Percentiles rank a stretch among this genome's conserved stretches.
Conservation (phyloP, 768 basidiomycete species). For the Leccinum disarticulatum region DNA sequence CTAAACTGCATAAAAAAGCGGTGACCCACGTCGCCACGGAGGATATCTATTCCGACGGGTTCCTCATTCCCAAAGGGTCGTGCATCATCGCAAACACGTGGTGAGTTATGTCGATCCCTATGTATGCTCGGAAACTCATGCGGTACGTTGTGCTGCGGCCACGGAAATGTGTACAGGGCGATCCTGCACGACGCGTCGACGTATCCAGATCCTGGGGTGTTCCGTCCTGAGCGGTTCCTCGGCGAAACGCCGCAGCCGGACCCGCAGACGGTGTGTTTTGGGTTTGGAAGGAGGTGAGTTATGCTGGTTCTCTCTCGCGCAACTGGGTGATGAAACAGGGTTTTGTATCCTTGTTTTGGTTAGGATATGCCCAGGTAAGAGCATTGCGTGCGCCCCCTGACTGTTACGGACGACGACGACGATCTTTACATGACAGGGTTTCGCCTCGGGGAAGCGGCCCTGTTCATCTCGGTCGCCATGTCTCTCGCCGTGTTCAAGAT, state of each 20-base stretch:
- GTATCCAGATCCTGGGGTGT: conserved; percentile 34
- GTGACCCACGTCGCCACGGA: conserved; percentile 19
- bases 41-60: conserved; percentile 18
- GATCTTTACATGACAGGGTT: conserved; percentile 18
- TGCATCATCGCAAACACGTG: conserved; percentile 23
- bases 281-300: conserved; percentile 31
- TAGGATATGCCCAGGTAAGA: conserved; percentile 25
- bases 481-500: conserved; percentile 50
- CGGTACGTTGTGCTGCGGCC: neutral
- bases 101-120: conserved; percentile 13
- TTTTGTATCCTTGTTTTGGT: neutral
- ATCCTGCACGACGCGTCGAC: conserved; percentile 49
- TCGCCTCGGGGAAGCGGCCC: conserved; percentile 28
- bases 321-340: neutral
- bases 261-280: conserved; percentile 21
- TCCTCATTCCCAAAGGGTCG: conserved; percentile 27
- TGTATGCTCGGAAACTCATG: neutral
- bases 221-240: conserved; percentile 37
- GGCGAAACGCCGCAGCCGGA: conserved; percentile 21
- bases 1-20: neutral
- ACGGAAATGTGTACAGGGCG: conserved; percentile 36
- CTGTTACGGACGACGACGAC: neutral
- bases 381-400: neutral
- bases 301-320: neutral
- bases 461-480: conserved; percentile 31